Conservation (phyloP, 2,329 filamentous ascomycete genomes). For the Sarocladiaceae sp. region DNA sequence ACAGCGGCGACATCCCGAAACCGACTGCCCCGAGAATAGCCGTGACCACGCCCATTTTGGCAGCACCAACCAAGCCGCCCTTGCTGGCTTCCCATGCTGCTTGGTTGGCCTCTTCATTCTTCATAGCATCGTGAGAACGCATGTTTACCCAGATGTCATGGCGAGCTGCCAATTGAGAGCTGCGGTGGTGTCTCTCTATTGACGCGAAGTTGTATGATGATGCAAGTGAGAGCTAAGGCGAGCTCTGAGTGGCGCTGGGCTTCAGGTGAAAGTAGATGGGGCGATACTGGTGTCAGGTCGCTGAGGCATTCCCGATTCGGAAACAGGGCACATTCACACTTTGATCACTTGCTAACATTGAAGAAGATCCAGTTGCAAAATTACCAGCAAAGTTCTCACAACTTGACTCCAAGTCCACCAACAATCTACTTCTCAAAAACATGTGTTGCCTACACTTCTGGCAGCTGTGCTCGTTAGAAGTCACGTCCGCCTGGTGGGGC, state of each 20-base stretch:
- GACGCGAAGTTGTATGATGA: neutral
- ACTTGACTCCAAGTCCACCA: no score
- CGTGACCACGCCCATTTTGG: conserved; percentile 68
- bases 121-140: conserved; percentile 52
- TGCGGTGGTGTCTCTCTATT: neutral
- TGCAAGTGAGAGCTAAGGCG: neutral
- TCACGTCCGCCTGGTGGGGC: neutral
- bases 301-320: neutral
- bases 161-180: neutral
- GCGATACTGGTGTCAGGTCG: neutral
- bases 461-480: no score
- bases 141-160: conserved; percentile 24
- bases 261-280: conserved; percentile 1
- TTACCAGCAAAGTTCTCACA: no score
- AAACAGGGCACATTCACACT: conserved; percentile 4
- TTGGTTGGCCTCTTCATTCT: conserved; percentile 61
- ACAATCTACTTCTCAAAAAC: no score
- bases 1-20: conserved; percentile 64
- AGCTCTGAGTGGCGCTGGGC: neutral
- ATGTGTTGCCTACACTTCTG: no score
- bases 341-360: neutral
- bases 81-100: conserved; percentile 69
- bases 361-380: no score
- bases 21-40: conserved; percentile 59
- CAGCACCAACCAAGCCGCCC: conserved; percentile 62